Percentiles rank a stretch among this genome's conserved stretches.
Conservation (phyloP, 345 rosid genomes). For the Eucalyptus victrix region DNA sequence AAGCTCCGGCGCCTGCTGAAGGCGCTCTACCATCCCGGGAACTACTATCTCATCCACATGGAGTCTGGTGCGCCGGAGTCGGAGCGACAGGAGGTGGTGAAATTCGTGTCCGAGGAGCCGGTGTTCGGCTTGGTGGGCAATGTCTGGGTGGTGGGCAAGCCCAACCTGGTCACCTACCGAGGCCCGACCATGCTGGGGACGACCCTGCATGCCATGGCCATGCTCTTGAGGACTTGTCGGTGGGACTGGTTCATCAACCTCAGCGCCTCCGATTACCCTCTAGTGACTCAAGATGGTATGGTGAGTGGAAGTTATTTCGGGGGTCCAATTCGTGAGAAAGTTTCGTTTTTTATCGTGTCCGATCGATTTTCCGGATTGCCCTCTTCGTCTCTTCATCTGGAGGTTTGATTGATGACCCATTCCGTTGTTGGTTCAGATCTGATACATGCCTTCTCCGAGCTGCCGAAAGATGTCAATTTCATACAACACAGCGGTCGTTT, state of each 20-base stretch:
- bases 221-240: constrained; percentile 55
- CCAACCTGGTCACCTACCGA: constrained; percentile 80
- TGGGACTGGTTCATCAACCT: constrained; percentile 99
- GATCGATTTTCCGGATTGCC: neutral
- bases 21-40: constrained; percentile 75
- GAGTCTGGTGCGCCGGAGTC: constrained; percentile 43
- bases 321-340: neutral
- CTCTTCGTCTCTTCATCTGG: neutral
- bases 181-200: constrained; percentile 91
- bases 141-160: constrained; percentile 70
- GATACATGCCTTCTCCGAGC: constrained; percentile 68
- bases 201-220: constrained; percentile 79
- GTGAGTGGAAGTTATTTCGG: constrained; percentile 42
- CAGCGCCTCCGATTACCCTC: constrained; percentile 95
- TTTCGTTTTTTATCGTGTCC: neutral
- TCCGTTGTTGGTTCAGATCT: constrained; percentile 47
- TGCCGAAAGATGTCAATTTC: constrained; percentile 85
- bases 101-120: constrained; percentile 42
- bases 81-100: constrained; percentile 49
- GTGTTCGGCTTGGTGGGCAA: constrained; percentile 47
- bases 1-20: constrained; percentile 46
- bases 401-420: neutral
- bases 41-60: constrained; percentile 68
- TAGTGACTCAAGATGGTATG: constrained; percentile 96
- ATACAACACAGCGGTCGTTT: constrained; percentile 68